phyloP scores from a whole-genome alignment of 768 basidiomycete species.

The Amyloporia xantha region DNA sequence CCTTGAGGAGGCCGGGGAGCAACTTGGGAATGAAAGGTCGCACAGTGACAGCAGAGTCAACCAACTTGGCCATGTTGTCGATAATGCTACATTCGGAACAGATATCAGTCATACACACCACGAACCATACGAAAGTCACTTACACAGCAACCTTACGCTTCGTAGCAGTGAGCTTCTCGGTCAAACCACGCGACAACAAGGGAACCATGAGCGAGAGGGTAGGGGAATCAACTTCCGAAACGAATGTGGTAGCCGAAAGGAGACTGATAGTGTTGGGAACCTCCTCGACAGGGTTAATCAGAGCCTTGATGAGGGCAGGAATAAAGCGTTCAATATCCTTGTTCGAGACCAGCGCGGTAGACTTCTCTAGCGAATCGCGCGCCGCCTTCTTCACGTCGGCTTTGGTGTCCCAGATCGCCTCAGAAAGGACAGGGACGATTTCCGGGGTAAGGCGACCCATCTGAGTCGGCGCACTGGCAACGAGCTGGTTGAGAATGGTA shows the following conservation, averaged over 20 bases:
- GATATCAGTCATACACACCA: slow-evolving; percentile 10
- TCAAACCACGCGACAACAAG: slow-evolving; percentile 87
- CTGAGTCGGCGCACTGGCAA: slow-evolving; percentile 74
- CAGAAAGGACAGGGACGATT: slow-evolving; percentile 89
- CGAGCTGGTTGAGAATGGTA: slow-evolving; percentile 78
- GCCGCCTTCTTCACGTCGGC: slow-evolving; percentile 98
- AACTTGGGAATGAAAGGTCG: slow-evolving; percentile 96
- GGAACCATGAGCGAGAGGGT: slow-evolving; percentile 98
- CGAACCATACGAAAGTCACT: slow-evolving; percentile 23
- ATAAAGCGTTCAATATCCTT: slow-evolving; percentile 98
- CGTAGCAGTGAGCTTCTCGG: slow-evolving; percentile 90
- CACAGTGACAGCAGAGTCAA: slow-evolving; percentile 91
- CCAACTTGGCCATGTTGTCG: slow-evolving; percentile 98
- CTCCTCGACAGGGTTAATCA: slow-evolving; percentile 99
- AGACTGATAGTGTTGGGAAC: slow-evolving; percentile 91
- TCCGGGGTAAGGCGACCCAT: slow-evolving; percentile 88
- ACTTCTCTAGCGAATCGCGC: slow-evolving; percentile 89
- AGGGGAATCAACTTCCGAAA: slow-evolving; percentile 97
- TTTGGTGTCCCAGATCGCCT: slow-evolving; percentile 98
- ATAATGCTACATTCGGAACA: slow-evolving; percentile 65
- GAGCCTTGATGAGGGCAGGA: slow-evolving; percentile 93
- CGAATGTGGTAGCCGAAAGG: slow-evolving; percentile 98
- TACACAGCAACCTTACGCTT: slow-evolving; percentile 98
- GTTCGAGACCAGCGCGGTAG: slow-evolving; percentile 92
- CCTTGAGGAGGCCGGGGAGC: slow-evolving; percentile 92